Conservation (phyloP, 2,329 filamentous ascomycete genomes). For the Cryoendolithus antarcticus region DNA sequence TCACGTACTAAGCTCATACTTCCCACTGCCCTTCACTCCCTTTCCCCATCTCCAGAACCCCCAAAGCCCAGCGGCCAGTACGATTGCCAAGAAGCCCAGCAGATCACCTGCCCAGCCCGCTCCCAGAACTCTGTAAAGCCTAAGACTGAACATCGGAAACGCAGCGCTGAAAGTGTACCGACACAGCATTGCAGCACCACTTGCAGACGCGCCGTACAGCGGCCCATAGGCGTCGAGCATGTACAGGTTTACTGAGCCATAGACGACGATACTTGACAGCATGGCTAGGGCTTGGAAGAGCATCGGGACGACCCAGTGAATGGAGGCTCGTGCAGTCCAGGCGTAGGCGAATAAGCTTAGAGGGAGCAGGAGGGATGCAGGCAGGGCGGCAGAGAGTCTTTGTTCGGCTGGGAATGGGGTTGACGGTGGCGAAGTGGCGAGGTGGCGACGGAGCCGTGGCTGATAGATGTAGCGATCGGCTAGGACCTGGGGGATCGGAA, state of each 20-base stretch:
- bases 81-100: conserved; percentile 25
- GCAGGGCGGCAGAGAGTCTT: conserved; percentile 7
- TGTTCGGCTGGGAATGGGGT: conserved; percentile 1
- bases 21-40: conserved; percentile 22
- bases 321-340: conserved; percentile 19
- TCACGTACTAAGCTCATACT: conserved; percentile 4
- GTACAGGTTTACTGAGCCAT: conserved; percentile 28
- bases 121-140: conserved; percentile 25
- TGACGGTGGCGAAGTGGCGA: conserved; percentile 2
- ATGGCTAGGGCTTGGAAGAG: conserved; percentile 29
- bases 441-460: neutral
- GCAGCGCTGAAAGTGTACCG: conserved; percentile 43
- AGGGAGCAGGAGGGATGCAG: conserved; percentile 7
- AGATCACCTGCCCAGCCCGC: conserved; percentile 28
- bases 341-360: conserved; percentile 23
- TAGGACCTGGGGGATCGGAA: conserved; percentile 2
- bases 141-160: conserved; percentile 42
- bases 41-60: conserved; percentile 24
- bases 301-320: conserved; percentile 25
- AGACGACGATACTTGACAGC: conserved; percentile 25
- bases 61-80: conserved; percentile 27
- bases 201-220: conserved; percentile 41
- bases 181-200: conserved; percentile 44
- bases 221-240: conserved; percentile 42
- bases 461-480: neutral